A percentile compares a stretch with the other conserved stretches of the same genome.
phyloP scores from a whole-genome alignment of 768 basidiomycete species.

The Mycena galopus region DNA sequence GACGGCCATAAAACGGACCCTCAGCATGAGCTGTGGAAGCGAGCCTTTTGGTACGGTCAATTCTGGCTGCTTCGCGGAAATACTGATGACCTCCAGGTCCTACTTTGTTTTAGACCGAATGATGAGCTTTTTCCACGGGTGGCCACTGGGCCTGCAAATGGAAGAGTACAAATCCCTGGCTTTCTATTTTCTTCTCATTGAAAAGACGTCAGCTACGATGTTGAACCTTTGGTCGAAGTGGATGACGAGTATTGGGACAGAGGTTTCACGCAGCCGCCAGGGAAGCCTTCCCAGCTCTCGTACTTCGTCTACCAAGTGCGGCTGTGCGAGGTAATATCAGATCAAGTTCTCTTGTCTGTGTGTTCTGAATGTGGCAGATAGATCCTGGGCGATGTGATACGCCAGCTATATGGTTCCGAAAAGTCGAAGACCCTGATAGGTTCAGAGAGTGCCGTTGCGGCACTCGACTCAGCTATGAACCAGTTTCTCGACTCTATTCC shows the following conservation, averaged over 20 bases:
- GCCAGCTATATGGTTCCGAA: slow-evolving; percentile 66
- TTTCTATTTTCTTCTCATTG: slow-evolving; percentile 48
- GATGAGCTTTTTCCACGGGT: background rate
- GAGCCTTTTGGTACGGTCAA: background rate
- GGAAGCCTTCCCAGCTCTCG: slow-evolving; percentile 50
- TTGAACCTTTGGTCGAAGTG: slow-evolving; percentile 59
- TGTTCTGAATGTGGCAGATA: background rate
- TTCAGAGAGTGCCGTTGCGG: slow-evolving; percentile 69
- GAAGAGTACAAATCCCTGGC: slow-evolving; percentile 64
- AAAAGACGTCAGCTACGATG: background rate
- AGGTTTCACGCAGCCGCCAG: slow-evolving; percentile 62
- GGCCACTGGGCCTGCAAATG: slow-evolving; percentile 40
- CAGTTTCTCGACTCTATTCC: slow-evolving; percentile 74
- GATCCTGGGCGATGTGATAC: slow-evolving; percentile 41
- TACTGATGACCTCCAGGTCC: background rate
- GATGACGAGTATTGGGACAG: slow-evolving; percentile 68
- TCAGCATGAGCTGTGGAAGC: background rate
- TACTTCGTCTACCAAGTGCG: slow-evolving; percentile 54
- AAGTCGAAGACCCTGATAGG: slow-evolving; percentile 49
- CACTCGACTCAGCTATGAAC: slow-evolving; percentile 72
- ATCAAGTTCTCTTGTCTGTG: background rate
- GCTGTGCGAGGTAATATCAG: slow-evolving; percentile 52
- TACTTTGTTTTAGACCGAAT: background rate
- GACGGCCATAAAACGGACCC: background rate
- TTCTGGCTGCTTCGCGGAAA: background rate